Conservation (phyloP, 2,329 filamentous ascomycete species). For the Aspergillus uvarum region DNA sequence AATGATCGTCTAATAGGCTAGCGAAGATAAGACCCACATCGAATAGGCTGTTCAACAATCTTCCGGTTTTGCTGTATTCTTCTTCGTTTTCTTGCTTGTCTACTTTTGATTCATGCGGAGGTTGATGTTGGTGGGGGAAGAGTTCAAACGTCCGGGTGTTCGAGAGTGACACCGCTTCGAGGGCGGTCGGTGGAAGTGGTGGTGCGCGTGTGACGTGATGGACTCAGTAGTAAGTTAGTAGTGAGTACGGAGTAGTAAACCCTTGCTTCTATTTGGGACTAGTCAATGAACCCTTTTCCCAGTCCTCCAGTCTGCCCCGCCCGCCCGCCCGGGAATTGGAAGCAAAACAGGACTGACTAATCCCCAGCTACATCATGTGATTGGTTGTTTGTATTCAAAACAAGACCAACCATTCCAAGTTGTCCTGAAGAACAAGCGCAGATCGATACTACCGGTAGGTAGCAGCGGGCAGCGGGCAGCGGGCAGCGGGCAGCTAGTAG, state of each 20-base stretch:
- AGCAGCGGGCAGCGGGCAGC: too few species aligned
- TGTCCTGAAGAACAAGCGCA: too few species aligned
- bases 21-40: too few species aligned
- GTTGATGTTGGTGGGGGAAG: neutral
- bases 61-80: neutral
- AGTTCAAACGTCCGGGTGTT: neutral
- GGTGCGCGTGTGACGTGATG: neutral
- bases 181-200: neutral
- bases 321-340: too few species aligned
- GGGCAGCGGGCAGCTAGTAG: too few species aligned
- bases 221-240: neutral
- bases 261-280: neutral
- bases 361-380: too few species aligned
- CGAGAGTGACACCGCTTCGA: neutral
- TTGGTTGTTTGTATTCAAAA: neutral
- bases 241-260: neutral
- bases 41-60: neutral
- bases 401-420: neutral
- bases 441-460: too few species aligned
- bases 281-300: neutral
- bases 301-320: too few species aligned
- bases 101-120: neutral
- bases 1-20: too few species aligned
- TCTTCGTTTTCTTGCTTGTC: too few species aligned
- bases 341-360: too few species aligned